Base-by-base conservation (phyloP, 2,329 filamentous ascomycete genomes). In the Kalmusia sp. region DNA sequence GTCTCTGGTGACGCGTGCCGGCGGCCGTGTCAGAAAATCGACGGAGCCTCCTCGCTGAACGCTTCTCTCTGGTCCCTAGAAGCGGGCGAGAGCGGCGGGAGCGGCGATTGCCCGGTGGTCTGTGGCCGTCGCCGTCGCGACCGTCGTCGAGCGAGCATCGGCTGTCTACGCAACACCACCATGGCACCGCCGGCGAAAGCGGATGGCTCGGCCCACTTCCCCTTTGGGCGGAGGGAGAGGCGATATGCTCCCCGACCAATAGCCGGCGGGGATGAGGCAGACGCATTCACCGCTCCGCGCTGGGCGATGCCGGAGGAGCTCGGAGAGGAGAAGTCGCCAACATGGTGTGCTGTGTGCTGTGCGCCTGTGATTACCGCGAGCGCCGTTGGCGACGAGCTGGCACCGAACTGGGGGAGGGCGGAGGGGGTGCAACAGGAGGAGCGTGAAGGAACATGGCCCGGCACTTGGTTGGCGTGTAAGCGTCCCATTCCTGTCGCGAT, bases 151-250 rank as follows among this genome's bases (percentile, higher is more conserved):
- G 39, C 21, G 17, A n/a, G 14, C 27, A 35, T 15, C 15, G 35
- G 46, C 47, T 15, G 30, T 19, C 39, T 27, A 9, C 6, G 40
- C 40, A 8, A 21, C 7, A 7, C n/a, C 15, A 22, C 14, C n/a
- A 24, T 40, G 14, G 7, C 14, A 7, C 19, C 21, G 49, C 38
- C 22, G 39, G 28, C 52, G 22, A 48, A 33, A 34, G 46, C 51
- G 51, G 44, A 49, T 44, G 15, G 54, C 55, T 58, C 62, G 62
- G 58, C 48, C 52, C 47, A 57, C 40, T 61, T 59, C 59, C 59
- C 54, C 38, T 61, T 61, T 57, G 47, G 49, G 43, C n/a, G 14
- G 30, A 27, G 28, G 47, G 38, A 47, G 49, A 43, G 24, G 31
- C 19, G 54, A 55, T 41, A 35, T 24, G 44, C 38, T 54, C 50